These are phyloP conservation scores for Colletotrichum costaricense DNA, from an alignment of 2,329 filamentous ascomycete genomes.

Conservation along the genomic window DNA sequence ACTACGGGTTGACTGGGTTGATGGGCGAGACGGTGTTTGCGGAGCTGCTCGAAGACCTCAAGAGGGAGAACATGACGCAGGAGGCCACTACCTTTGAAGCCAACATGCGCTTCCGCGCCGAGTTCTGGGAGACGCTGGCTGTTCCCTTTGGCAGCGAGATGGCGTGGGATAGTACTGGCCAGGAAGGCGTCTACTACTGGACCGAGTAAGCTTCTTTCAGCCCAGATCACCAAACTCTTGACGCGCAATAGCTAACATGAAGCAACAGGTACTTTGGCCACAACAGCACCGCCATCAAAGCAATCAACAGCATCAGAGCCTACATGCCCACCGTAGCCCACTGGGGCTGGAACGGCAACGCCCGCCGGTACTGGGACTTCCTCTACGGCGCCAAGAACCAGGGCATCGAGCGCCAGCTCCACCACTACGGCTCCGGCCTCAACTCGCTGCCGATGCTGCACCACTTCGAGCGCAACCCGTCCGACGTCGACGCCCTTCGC, in stretches of 20 bases:
- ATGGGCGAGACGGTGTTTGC: conserved; percentile 72
- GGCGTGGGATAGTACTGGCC: conserved; percentile 72
- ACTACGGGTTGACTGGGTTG: conserved; percentile 59
- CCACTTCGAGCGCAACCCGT: conserved; percentile 58
- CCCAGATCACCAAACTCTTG: background rate
- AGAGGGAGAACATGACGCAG: conserved; percentile 52
- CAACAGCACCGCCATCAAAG: conserved; percentile 57
- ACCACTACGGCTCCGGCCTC: conserved; percentile 70
- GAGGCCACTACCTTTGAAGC: conserved; percentile 49
- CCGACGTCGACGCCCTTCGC: conserved; percentile 61
- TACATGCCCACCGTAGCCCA: conserved; percentile 69
- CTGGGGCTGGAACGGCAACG: conserved; percentile 73
- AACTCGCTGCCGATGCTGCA: conserved; percentile 67
- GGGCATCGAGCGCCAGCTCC: conserved; percentile 62
- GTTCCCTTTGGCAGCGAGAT: conserved; percentile 71
- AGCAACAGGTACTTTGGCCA: conserved; percentile 58
- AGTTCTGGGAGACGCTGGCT: conserved; percentile 59
- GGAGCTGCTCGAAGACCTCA: conserved; percentile 62
- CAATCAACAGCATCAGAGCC: conserved; percentile 63
- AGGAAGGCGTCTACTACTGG: conserved; percentile 73
- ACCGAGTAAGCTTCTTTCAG: conserved; percentile 49
- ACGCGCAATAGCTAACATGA: background rate
- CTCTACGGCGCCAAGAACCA: conserved; percentile 50
- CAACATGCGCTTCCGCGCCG: conserved; percentile 60
- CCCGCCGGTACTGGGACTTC: conserved; percentile 69